Base-by-base conservation (phyloP, 495 filamentous ascomycete genomes). In the Parathielavia hyrcaniae region DNA sequence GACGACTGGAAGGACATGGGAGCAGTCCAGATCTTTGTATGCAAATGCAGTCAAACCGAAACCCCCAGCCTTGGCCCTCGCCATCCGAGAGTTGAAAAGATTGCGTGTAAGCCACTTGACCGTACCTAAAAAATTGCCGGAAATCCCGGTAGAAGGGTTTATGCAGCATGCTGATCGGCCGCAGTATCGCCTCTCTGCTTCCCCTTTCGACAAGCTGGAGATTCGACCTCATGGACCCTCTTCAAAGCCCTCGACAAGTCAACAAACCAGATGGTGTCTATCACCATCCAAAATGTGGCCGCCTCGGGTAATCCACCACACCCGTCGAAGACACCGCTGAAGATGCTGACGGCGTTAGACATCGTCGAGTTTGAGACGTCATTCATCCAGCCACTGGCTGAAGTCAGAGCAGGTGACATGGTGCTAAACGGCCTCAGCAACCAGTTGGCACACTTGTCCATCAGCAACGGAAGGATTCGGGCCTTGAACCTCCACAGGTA, bases 401-500 rank as follows among this genome's bases (percentile, higher is more conserved):
- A 58, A 19, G 39, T 14, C 1, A 23, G 9, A 17, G 56, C 56
- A 30, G 20, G n/a, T 5, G 23, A 26, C 12, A 52, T 58, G 48
- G 14, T 51, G 16, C 32, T 34, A n/a, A 56, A 55, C 13, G 56
- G 56, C 22, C 32, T 59, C 13, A 57, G 41, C 22, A 63, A 60
- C 11, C 34, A 51, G 35, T 49, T 63, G 1, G 61, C 20, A 30
- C 61, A 63, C n/a, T 7, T 44, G n/a, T 46, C 46, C 0, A 34
- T 57, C 4, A 53, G 57, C 52, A 35, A 8, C 12, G 9, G 23
- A 5, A 2, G 34, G 5, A 6, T 60, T 10, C 57, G 61, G 5
- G 19, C 47, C 7, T 23, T 63, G 52, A 52, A 63, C 35, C 12
- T 57, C 7, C 48, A 58, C 14, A 53, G 56, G 56, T 53, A 11